Percentiles rank a stretch among this genome's conserved stretches.
These are phyloP conservation scores for Hypoxylon cercidicola DNA, from an alignment of 495 filamentous ascomycete species.

Conservation along the genomic window DNA sequence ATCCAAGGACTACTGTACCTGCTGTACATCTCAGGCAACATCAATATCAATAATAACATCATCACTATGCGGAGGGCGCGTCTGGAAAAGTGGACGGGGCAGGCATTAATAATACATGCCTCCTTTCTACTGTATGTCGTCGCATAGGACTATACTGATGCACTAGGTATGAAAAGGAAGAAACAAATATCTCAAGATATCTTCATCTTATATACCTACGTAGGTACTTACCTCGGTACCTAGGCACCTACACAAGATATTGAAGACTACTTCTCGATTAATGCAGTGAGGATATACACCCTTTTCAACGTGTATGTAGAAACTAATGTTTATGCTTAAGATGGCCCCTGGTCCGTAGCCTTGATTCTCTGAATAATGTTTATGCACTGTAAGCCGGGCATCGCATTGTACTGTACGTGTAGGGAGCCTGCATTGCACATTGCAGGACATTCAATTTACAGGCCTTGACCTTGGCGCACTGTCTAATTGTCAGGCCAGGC, in stretches of 20 bases:
- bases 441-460: constrained; percentile 37
- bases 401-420: constrained; percentile 29
- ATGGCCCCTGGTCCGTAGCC: constrained; percentile 4
- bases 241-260: too few relatives aligned
- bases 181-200: too few relatives aligned
- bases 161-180: too few relatives aligned
- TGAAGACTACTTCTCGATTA: too few relatives aligned
- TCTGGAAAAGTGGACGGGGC: constrained; percentile 23
- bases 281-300: too few relatives aligned
- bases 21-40: constrained; percentile 1
- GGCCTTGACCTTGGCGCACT: constrained; percentile 31
- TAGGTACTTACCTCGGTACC: too few relatives aligned
- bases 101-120: constrained; percentile 8
- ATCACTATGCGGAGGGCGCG: constrained; percentile 32
- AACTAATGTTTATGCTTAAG: constrained; percentile 5
- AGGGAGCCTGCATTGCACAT: constrained; percentile 39
- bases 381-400: constrained; percentile 27
- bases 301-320: too few relatives aligned
- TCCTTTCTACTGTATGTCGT: neutral
- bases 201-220: too few relatives aligned
- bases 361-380: constrained; percentile 14
- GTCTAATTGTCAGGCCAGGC: constrained; percentile 14
- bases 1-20: constrained; percentile 13
- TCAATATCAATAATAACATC: constrained; percentile 28
- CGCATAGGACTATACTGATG: neutral